A percentile compares a stretch with the other conserved stretches of the same genome.
phyloP scores from a whole-genome alignment of 495 filamentous ascomycete genomes.

The Aspergillus homomorphus region DNA sequence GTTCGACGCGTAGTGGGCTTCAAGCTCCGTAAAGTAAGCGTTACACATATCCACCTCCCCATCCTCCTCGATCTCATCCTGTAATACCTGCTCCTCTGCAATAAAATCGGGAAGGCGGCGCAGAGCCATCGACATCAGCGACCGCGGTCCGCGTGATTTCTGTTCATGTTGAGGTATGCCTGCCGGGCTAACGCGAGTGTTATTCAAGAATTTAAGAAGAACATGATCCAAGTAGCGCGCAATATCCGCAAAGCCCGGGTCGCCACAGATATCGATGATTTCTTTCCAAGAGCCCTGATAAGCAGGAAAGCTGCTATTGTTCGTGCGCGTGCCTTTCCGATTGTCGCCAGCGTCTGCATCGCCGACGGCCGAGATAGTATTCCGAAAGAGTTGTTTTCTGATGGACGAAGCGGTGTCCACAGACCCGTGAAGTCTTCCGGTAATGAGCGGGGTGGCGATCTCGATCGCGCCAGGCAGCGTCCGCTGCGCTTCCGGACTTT shows the following conservation, averaged over 20 bases:
- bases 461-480: conserved; percentile 46
- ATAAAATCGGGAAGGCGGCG: conserved; percentile 64
- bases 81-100: conserved; percentile 52
- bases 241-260: conserved; percentile 37
- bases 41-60: conserved; percentile 46
- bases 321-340: conserved; percentile 18
- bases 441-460: conserved; percentile 46
- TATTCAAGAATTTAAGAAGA: conserved; percentile 39
- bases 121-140: conserved; percentile 63
- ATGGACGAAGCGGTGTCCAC: conserved; percentile 11
- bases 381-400: conserved; percentile 23
- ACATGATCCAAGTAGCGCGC: conserved; percentile 36
- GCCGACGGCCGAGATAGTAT: conserved; percentile 1
- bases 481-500: conserved; percentile 38
- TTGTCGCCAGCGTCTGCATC: conserved; percentile 3
- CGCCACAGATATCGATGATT: conserved; percentile 33
- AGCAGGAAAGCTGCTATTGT: conserved; percentile 21
- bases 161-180: neutral
- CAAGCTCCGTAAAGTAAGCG: conserved; percentile 65
- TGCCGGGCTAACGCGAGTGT: conserved; percentile 22
- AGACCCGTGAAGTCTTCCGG: conserved; percentile 31
- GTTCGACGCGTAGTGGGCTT: conserved; percentile 51
- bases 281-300: conserved; percentile 44
- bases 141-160: conserved; percentile 38
- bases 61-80: conserved; percentile 49